Percentiles rank a stretch among this genome's conserved stretches.
phyloP scores from a whole-genome alignment of 768 basidiomycete species.

The Leccinum disarticulatum region DNA sequence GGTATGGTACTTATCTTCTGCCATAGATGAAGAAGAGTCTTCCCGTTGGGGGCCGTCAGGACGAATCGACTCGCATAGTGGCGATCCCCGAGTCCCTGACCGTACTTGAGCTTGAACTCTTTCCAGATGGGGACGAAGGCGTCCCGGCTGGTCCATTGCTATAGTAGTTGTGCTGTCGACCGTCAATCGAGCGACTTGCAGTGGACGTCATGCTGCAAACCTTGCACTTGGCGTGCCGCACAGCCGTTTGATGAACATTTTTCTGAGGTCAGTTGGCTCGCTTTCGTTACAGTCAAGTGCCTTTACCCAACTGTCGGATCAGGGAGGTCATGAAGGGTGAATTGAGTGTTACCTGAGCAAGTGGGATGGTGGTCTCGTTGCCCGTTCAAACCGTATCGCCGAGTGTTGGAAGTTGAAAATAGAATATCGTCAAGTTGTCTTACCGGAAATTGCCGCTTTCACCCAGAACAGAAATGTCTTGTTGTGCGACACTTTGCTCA shows the following conservation, averaged over 20 bases:
- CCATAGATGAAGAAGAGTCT: constrained; percentile 65
- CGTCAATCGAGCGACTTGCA: constrained; percentile 1
- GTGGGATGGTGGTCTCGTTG: constrained; percentile 57
- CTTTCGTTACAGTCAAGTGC: not conserved
- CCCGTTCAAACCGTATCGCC: constrained; percentile 68
- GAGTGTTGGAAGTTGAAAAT: constrained; percentile 65
- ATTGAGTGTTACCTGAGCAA: constrained; percentile 18
- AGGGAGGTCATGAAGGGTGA: constrained; percentile 6
- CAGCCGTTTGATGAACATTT: not conserved
- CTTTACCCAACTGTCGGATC: not conserved
- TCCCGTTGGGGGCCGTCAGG: constrained; percentile 15
- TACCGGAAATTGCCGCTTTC: no score
- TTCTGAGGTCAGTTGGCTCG: not conserved
- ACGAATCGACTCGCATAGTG: constrained; percentile 27
- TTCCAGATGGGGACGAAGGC: constrained; percentile 50
- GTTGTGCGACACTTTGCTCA: no score
- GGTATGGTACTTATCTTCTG: constrained; percentile 49
- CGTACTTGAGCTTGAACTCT: constrained; percentile 63
- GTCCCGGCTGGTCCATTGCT: constrained; percentile 37
- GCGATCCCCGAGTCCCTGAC: constrained; percentile 44
- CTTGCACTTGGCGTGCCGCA: not conserved
- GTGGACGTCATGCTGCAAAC: not conserved
- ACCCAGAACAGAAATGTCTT: no score
- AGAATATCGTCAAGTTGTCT: constrained; percentile 52
- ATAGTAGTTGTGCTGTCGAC: not conserved